These are phyloP conservation scores for Kingdonia uniflora DNA, from an alignment of 164 flowering plant genomes.

Conservation along the genomic window DNA sequence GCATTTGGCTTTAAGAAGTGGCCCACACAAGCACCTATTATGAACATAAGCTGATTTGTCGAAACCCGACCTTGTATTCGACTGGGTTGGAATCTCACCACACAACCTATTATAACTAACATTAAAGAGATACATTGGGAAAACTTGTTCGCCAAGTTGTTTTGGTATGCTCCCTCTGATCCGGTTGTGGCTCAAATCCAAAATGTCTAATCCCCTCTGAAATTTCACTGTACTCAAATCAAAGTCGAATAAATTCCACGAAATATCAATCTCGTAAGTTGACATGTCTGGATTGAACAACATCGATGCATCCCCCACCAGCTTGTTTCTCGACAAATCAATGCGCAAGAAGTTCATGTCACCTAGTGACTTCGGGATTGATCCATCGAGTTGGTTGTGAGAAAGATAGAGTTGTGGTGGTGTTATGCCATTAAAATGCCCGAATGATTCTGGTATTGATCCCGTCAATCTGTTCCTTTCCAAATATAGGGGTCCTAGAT, in stretches of 20 bases:
- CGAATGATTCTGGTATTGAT: slow-evolving; percentile 48
- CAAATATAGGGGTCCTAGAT: slow-evolving; percentile 29
- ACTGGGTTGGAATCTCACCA: slow-evolving; percentile 20
- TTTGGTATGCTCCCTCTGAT: slow-evolving; percentile 38
- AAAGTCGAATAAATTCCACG: slow-evolving; percentile 47
- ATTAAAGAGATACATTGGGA: slow-evolving; percentile 16
- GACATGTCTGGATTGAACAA: slow-evolving; percentile 37
- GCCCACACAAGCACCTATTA: too few species aligned
- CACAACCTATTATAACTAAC: slow-evolving; percentile 30
- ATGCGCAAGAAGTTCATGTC: slow-evolving; percentile 16
- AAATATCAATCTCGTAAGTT: slow-evolving; percentile 18
- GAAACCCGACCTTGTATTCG: too few species aligned
- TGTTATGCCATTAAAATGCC: slow-evolving; percentile 11
- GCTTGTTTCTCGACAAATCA: slow-evolving; percentile 44
- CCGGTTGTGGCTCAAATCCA: slow-evolving; percentile 45
- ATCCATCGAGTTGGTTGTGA: slow-evolving; percentile 52
- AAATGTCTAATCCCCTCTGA: slow-evolving; percentile 18
- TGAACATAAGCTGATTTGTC: too few species aligned
- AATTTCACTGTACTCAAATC: slow-evolving; percentile 43
- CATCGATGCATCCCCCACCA: slow-evolving; percentile 28
- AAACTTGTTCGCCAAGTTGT: neutral
- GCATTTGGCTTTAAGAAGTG: too few species aligned
- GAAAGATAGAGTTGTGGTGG: slow-evolving; percentile 33
- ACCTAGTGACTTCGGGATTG: slow-evolving; percentile 40
- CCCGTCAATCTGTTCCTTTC: slow-evolving; percentile 60